Percentiles rank a stretch among this genome's conserved stretches.
These are phyloP conservation scores for Penicillium tannophilum DNA, from an alignment of 495 filamentous ascomycete genomes.

Conservation along the genomic window DNA sequence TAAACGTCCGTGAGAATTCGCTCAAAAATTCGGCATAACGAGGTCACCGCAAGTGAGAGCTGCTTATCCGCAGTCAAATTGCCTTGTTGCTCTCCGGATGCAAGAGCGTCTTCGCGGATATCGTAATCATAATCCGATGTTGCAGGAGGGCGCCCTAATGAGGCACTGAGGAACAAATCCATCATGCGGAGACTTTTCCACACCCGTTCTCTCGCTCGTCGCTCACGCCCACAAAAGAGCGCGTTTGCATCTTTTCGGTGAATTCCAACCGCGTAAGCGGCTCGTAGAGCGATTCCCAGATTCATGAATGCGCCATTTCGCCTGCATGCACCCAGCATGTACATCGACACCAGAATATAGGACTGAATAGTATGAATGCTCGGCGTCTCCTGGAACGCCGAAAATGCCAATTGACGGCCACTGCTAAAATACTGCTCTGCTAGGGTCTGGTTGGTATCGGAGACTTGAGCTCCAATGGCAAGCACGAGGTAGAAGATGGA, in stretches of 20 bases:
- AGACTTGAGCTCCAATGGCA: conserved; percentile 60
- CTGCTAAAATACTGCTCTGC: conserved; percentile 58
- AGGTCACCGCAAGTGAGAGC: conserved; percentile 38
- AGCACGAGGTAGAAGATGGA: conserved; percentile 62
- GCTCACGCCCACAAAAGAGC: conserved; percentile 52
- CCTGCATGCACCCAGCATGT: conserved; percentile 62
- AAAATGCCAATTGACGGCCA: conserved; percentile 56
- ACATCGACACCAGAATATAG: conserved; percentile 60
- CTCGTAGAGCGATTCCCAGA: conserved; percentile 55
- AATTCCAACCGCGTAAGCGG: conserved; percentile 61
- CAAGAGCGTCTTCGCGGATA: conserved; percentile 36
- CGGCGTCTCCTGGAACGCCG: conserved; percentile 56
- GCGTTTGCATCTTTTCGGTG: conserved; percentile 64
- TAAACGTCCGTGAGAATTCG: conserved; percentile 68
- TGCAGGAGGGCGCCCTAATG: conserved; percentile 60
- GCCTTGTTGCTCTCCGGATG: conserved; percentile 23
- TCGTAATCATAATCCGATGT: conserved; percentile 62
- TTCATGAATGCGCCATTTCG: conserved; percentile 63
- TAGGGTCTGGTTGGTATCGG: conserved; percentile 43
- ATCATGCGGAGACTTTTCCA: conserved; percentile 65
- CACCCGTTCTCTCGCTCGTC: conserved; percentile 55
- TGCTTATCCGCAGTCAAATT: conserved; percentile 34
- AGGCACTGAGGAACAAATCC: conserved; percentile 62
- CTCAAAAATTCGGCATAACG: conserved; percentile 64
- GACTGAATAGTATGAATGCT: conserved; percentile 59